Base-by-base conservation (phyloP, 345 rosid species). In the Erysimum cheiranthoides region DNA sequence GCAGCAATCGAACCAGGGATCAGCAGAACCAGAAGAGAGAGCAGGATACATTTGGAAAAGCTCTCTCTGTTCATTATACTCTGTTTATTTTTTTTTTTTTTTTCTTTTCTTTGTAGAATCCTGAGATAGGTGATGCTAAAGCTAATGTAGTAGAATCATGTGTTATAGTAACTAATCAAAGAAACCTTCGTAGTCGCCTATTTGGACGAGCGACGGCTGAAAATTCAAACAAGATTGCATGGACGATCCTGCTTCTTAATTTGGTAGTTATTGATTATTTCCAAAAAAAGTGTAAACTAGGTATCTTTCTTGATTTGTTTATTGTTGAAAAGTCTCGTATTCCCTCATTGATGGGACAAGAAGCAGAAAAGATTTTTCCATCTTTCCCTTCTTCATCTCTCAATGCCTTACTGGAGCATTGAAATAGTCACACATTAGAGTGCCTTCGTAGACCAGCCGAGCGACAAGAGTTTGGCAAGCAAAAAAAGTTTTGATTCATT, bases 1-100 rank as follows among this genome's bases (percentile, higher is more conserved):
- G 31, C 21, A 53, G 5, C 34, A 52, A 30, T 16, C 25, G 25
- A 11, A 31, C 31, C 31, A 61, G 50, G 40, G 57, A 66, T 7
- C 50, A 76, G 58, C 28, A 69, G 59, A 61, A 76, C 11, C 31
- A 76, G n/a, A 51, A 75, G 56, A 75, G 47, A 51, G 36, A 61
- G 39, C 63, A 66, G 18, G 72, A n/a, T 46, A 8, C 31, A 36
- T 46, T 34, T 21, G 28, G 16, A 68, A 68, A 5, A 68, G 7
- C 70, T 68, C 69, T 60, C 74, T 76, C 49, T 66, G 6, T 42
- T 34, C 64, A 52, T 69, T 32, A 42, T 69, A 57, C 8, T 52
- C 31, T 21, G 25, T 21, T 52, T 5, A 56, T 28, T 58, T 21
- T 21, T 21, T 1, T 21, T 5, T 66, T 28, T 58, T 21, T 21